Conservation (phyloP, 2,329 filamentous ascomycete species). For the Ilyonectria destructans region DNA sequence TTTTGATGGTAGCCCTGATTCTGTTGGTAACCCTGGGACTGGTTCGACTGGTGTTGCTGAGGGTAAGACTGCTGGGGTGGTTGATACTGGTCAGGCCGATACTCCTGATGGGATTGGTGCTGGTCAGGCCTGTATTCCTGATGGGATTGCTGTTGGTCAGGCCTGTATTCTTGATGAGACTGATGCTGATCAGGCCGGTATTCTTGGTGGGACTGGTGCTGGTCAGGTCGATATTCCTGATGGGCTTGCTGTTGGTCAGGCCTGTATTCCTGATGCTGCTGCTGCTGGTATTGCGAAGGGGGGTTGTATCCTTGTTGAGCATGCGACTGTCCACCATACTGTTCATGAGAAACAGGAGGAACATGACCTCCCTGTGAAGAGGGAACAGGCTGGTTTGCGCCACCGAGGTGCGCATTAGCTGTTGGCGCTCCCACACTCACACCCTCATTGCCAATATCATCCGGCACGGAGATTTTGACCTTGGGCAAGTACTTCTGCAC, state of each 20-base stretch:
- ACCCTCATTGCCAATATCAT: conserved; percentile 65
- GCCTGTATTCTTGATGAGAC: conserved; percentile 33
- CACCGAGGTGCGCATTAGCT: conserved; percentile 51
- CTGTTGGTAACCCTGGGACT: conserved; percentile 17
- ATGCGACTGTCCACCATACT: conserved; percentile 38
- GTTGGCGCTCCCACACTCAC: conserved; percentile 61
- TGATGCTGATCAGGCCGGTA: conserved; percentile 23
- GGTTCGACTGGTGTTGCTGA: conserved; percentile 30
- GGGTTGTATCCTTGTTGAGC: conserved; percentile 48
- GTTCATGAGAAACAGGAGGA: conserved; percentile 33
- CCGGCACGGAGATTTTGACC: conserved; percentile 62
- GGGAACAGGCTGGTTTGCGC: conserved; percentile 49
- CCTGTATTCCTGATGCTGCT: conserved; percentile 31
- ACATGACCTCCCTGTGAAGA: conserved; percentile 32
- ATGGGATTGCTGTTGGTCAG: conserved; percentile 35
- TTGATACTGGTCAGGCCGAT: conserved; percentile 41
- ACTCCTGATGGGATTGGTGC: conserved; percentile 38
- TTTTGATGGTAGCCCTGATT: conserved; percentile 34
- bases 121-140: conserved; percentile 38
- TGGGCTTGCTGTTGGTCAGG: conserved; percentile 28
- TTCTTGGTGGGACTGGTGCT: conserved; percentile 31
- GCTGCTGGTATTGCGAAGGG: conserved; percentile 19
- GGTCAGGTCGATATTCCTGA: conserved; percentile 21
- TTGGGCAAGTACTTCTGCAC: conserved; percentile 64
- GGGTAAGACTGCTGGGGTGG: conserved; percentile 34